Base-by-base conservation (phyloP, 1,284 basidiomycete species). In the Cystobasidiaceae sp. region DNA sequence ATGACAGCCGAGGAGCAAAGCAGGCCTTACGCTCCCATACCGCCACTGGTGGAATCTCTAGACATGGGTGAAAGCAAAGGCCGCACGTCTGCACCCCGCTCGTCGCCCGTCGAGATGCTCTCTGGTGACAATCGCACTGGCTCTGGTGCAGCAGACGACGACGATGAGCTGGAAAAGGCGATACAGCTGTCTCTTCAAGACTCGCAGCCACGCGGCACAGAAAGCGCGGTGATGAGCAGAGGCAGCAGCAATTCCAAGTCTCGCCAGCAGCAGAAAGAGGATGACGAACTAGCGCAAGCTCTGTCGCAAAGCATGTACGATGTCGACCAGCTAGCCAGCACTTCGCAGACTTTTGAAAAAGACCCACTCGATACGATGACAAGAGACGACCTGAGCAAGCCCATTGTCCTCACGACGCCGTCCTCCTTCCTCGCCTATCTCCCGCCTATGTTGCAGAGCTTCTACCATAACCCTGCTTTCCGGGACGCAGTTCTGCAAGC, bases 381-480 rank as follows among this genome's bases (percentile, higher is more conserved):
- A 13, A 17, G 61, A 33, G 4, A n/a, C 4, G 39, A 55, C 13
- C n/a, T 44, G 5, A 52, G 56, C n/a, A 39, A 25, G 25, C 61
- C 61, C 25, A 28, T 64, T 19, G 43, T 41, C 17, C 28, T 64
- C 7, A 23, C 30, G 3, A 50, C 50, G 9, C 61, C 61, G 8
- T 55, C 61, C 11, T 49, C 61, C 5, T 55, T 64, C 43, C 33
- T 50, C 7, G 51, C 61, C 3, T 50, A 64, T 43, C 30, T 64
- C 2, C 61, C 61, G 17, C 19, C 61, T 9, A 43, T 64, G 19
- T 13, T 64, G 30, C 61, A 64, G 15, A 46, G 32, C 3, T 55
- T 56, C 33, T 64, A 55, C 44, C 39, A 37, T 25, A 55, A 64
- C 37, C 51, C 41, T 30, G 23, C 45, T 32, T 64, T 64, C 44